Evolutionary conservation across 2,329 filamentous ascomycete genomes (phyloP), one percentile per base, ranked within the genome.

Genomic region (Aureobasidium melanogenum): DNA sequence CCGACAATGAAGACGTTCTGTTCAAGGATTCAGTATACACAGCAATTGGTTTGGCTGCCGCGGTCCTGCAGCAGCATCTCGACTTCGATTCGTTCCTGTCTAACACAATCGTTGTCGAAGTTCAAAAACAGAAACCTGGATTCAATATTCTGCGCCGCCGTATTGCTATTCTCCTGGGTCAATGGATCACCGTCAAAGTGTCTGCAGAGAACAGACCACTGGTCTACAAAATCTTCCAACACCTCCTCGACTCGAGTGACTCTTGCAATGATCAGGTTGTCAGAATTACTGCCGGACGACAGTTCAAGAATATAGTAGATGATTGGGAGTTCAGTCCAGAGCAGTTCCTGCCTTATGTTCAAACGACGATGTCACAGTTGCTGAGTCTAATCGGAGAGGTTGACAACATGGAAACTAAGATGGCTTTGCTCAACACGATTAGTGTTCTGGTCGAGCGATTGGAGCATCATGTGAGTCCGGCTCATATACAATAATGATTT

Each of bases 21-120:
- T 85, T 89, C 63, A 97, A 97, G 71, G 94, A 99, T 71, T 93
- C 93, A 0, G 86, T 97, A 0, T 99, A 99, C 70, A 95, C 90
- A 5, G 91, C 93, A 12, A 87, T 99, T 76, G 92, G 93, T 2
- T 80, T 97, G 55, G 85, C 94, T 0, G 89, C 92, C 1, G 82
- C 89, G 1, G 86, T 92, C 41, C 77, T 97, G 17, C 81, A 87
- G 63, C 78, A 86, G 50, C 79, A 84, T 12, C 84, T 97, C 65
- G 88, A 97, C 73, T 97, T 97, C 74, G 88, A 95, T 69, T 73
- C 80, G 1, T 88, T 97, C 69, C 75, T 99, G 43, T 80, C 83
- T 17, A 84, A 85, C 5, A 91, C 88, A 0, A 78, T 99, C 34
- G 84, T 89, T 5, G 80, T 82, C 4, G 94, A 99, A 71, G 87